Conservation (phyloP, 23 red algal genomes). For the Agarophyton chilense region DNA sequence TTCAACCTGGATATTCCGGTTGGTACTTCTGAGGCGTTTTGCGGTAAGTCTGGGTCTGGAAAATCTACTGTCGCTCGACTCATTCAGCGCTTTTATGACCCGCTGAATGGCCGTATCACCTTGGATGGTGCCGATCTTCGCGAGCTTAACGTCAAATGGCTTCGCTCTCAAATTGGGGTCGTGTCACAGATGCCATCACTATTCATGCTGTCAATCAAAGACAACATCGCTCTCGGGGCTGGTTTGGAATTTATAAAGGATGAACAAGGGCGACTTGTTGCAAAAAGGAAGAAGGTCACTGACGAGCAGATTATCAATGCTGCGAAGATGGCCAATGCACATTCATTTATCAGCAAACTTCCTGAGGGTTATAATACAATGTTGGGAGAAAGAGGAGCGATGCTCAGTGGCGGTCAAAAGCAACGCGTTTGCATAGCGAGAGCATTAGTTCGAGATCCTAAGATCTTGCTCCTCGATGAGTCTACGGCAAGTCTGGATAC, state of each 20-base stretch:
- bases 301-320: conserved; percentile 84
- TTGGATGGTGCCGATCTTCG: conserved; percentile 77
- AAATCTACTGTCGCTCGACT: conserved; percentile 88
- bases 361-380: conserved; percentile 91
- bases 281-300: conserved; percentile 33
- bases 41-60: conserved; percentile 90
- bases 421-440: conserved; percentile 95
- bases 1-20: conserved; percentile 63
- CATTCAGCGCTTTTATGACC: conserved; percentile 90
- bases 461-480: conserved; percentile 89
- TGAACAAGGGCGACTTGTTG: conserved; percentile 18
- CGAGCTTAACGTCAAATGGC: conserved; percentile 74
- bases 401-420: conserved; percentile 93
- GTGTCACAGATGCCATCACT: conserved; percentile 94
- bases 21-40: conserved; percentile 77
- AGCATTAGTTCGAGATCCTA: conserved; percentile 86
- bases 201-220: conserved; percentile 91
- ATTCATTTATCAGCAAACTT: conserved; percentile 83
- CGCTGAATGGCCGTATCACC: conserved; percentile 39
- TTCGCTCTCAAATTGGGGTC: conserved; percentile 91
- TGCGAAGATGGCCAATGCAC: conserved; percentile 85
- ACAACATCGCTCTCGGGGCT: conserved; percentile 92
- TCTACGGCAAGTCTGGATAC: conserved; percentile 84
- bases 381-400: conserved; percentile 90
- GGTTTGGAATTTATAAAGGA: conserved; percentile 48